These are phyloP conservation scores for Picea glauca DNA, from an alignment of 75 land plant species.

Conservation along the genomic window DNA sequence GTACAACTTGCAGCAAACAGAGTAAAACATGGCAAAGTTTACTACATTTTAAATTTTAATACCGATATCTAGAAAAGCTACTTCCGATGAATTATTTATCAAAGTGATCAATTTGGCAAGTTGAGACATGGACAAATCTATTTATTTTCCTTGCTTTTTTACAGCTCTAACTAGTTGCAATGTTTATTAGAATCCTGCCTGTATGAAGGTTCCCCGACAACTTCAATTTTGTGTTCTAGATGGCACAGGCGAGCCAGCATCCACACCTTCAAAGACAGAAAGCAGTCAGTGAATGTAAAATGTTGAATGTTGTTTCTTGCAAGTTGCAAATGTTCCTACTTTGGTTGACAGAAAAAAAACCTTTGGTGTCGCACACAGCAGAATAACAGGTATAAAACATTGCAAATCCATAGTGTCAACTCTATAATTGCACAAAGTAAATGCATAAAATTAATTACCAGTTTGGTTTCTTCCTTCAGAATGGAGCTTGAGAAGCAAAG, in stretches of 20 bases:
- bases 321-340: not conserved
- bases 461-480: not conserved
- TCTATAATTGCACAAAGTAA: not conserved
- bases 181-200: constrained; percentile 39
- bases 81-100: not conserved
- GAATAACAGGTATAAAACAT: not conserved
- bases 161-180: not conserved
- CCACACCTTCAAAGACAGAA: constrained; percentile 53
- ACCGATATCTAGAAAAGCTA: not conserved
- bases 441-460: not conserved
- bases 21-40: not conserved
- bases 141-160: not conserved
- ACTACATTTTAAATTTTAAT: not conserved
- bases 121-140: not conserved
- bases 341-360: not conserved
- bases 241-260: constrained; percentile 98
- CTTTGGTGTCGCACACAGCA: not conserved
- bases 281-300: not conserved
- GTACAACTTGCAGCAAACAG: not conserved
- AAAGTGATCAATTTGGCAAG: not conserved
- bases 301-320: not conserved
- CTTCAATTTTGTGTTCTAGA: constrained; percentile 92
- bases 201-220: constrained; percentile 85
- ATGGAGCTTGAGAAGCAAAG: not conserved
- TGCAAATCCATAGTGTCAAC: not conserved